Conservation (phyloP, 2,329 filamentous ascomycete species). For the Verticillium klebahnii region DNA sequence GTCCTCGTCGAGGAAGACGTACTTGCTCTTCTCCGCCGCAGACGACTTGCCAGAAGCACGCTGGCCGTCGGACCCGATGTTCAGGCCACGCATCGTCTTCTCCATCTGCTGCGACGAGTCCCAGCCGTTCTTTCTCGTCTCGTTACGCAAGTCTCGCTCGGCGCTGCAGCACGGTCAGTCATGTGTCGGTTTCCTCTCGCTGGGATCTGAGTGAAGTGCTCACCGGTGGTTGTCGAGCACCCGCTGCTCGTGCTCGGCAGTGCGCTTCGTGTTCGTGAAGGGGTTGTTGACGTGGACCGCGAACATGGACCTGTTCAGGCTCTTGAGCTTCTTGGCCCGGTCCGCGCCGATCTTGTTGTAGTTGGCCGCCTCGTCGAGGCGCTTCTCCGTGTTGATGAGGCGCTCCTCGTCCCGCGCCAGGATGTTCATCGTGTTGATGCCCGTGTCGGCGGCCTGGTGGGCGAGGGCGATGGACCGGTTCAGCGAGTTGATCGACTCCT, state of each 20-base stretch:
- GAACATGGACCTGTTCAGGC: slow-evolving; percentile 86
- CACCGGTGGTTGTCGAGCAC: slow-evolving; percentile 63
- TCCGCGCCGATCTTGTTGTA: slow-evolving; percentile 74
- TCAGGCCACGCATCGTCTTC: slow-evolving; percentile 38
- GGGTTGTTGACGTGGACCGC: slow-evolving; percentile 74
- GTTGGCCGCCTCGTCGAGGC: slow-evolving; percentile 74
- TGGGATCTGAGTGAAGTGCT: neutral
- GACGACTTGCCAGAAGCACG: slow-evolving; percentile 16
- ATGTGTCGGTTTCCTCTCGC: neutral
- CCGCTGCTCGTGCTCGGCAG: slow-evolving; percentile 60
- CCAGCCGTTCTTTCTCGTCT: slow-evolving; percentile 50
- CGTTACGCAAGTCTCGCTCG: slow-evolving; percentile 62
- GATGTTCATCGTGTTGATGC: slow-evolving; percentile 65
- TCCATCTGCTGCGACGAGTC: slow-evolving; percentile 50
- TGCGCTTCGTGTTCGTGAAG: slow-evolving; percentile 66
- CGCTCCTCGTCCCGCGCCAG: slow-evolving; percentile 76
- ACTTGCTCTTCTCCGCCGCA: slow-evolving; percentile 43
- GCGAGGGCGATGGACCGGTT: slow-evolving; percentile 55
- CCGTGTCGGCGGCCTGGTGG: slow-evolving; percentile 65
- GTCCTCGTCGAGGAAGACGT: slow-evolving; percentile 73
- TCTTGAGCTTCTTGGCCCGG: slow-evolving; percentile 78
- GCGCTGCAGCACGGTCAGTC: slow-evolving; percentile 14
- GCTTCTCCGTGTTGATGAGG: slow-evolving; percentile 76
- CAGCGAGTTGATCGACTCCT: slow-evolving; percentile 50
- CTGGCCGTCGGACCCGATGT: slow-evolving; percentile 19